phyloP scores from a whole-genome alignment of 306 rosid species.

The Acacia acuminata region DNA sequence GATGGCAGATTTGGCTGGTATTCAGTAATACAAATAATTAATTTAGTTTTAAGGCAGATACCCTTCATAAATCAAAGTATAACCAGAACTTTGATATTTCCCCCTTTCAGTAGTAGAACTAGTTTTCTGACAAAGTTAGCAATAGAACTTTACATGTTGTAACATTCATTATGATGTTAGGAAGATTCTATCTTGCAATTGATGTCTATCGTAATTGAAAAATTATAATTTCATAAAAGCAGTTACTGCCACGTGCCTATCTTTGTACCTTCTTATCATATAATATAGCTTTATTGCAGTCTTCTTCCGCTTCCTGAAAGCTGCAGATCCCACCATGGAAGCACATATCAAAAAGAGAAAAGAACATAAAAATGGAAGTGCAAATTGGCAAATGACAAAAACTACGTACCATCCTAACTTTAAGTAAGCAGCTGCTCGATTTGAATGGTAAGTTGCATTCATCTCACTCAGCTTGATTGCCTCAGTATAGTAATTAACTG shows the following conservation, averaged over 20 bases:
- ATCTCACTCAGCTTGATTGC: constrained; percentile 68
- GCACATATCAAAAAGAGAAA: constrained; percentile 24
- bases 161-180: not conserved
- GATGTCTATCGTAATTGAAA: not conserved
- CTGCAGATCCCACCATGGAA: constrained; percentile 47
- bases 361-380: not conserved
- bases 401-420: constrained; percentile 75
- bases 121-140: not conserved
- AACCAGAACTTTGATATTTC: not conserved
- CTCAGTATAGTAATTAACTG: constrained; percentile 69
- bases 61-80: constrained; percentile 1
- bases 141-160: not conserved
- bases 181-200: not conserved
- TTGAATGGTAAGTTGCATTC: constrained; percentile 69
- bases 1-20: not conserved
- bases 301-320: constrained; percentile 90
- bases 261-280: constrained; percentile 79
- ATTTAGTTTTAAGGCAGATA: constrained; percentile 7
- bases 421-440: constrained; percentile 89
- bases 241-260: constrained; percentile 10
- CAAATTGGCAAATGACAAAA: constrained; percentile 15
- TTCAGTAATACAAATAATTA: not conserved
- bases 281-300: constrained; percentile 71
- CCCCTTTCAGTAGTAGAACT: not conserved
- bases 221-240: not conserved